These are phyloP conservation scores for Candida awuae DNA, from an alignment of 805 yeast species.

Conservation along the genomic window DNA sequence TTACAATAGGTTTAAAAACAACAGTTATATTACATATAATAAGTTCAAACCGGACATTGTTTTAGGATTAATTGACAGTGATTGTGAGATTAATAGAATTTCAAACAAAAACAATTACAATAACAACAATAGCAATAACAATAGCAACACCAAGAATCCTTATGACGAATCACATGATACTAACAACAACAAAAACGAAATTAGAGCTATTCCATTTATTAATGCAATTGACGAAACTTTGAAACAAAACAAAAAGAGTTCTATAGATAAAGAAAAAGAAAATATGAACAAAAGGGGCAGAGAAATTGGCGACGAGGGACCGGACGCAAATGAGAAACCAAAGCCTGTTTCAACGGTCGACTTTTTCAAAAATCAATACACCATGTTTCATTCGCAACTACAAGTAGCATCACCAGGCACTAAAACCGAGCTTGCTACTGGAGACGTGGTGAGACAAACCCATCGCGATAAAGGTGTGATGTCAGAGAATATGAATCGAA, in stretches of 20 bases:
- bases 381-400: conserved; percentile 12
- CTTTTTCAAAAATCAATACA: conserved; percentile 39
- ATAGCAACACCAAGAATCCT: neutral
- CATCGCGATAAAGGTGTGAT: conserved; percentile 12
- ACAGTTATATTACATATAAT: neutral
- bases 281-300: conserved; percentile 9
- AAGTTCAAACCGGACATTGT: conserved; percentile 4
- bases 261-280: conserved; percentile 8
- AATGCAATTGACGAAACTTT: neutral
- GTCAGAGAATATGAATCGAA: conserved; percentile 29
- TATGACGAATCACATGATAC: neutral
- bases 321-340: conserved; percentile 14
- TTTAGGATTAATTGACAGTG: conserved; percentile 1
- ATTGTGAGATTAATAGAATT: neutral
- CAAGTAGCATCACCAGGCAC: too few species aligned
- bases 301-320: conserved; percentile 1
- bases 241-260: neutral
- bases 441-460: too few species aligned
- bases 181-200: neutral
- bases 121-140: neutral
- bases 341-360: conserved; percentile 24
- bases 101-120: neutral
- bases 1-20: neutral
- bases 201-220: conserved; percentile 1
- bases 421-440: too few species aligned